Conservation (phyloP, 2,329 filamentous ascomycete species). For the Fusarium brevicatenulatum region DNA sequence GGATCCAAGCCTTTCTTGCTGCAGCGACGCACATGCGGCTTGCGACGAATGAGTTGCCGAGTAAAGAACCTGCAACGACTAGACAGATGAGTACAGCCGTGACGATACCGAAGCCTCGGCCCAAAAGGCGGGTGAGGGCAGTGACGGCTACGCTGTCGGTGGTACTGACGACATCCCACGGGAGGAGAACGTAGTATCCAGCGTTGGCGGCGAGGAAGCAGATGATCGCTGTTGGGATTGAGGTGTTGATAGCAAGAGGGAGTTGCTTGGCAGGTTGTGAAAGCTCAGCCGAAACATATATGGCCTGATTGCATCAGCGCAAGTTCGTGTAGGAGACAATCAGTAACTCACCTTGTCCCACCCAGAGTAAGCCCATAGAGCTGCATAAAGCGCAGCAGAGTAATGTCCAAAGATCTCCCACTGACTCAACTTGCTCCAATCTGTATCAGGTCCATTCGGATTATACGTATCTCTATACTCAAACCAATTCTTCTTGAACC, state of each 20-base stretch:
- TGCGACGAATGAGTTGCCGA: constrained; percentile 71
- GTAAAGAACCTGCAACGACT: constrained; percentile 69
- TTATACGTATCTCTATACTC: constrained; percentile 58
- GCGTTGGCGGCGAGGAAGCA: constrained; percentile 70
- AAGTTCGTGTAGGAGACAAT: accelerated
- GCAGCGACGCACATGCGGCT: constrained; percentile 71
- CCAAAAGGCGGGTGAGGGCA: constrained; percentile 64
- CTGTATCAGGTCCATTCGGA: constrained; percentile 59
- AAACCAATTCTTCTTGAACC: constrained; percentile 66
- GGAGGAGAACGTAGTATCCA: constrained; percentile 70
- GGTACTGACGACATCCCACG: constrained; percentile 66
- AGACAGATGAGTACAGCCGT: constrained; percentile 67
- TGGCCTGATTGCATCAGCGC: constrained; percentile 51
- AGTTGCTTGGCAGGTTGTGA: constrained; percentile 62
- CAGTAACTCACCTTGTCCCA: constrained; percentile 68
- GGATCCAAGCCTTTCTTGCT: constrained; percentile 63
- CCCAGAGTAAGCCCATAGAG: constrained; percentile 72
- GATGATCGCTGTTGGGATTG: constrained; percentile 67
- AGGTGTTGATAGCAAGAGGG: constrained; percentile 69
- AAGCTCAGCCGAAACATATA: constrained; percentile 66
- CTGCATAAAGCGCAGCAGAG: constrained; percentile 69
- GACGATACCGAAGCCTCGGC: constrained; percentile 61
- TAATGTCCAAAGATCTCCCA: constrained; percentile 71
- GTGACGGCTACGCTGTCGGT: constrained; percentile 73
- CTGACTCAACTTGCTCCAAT: constrained; percentile 59